Conservation (phyloP, 805 yeast genomes). For the Teunomyces kruisii region DNA sequence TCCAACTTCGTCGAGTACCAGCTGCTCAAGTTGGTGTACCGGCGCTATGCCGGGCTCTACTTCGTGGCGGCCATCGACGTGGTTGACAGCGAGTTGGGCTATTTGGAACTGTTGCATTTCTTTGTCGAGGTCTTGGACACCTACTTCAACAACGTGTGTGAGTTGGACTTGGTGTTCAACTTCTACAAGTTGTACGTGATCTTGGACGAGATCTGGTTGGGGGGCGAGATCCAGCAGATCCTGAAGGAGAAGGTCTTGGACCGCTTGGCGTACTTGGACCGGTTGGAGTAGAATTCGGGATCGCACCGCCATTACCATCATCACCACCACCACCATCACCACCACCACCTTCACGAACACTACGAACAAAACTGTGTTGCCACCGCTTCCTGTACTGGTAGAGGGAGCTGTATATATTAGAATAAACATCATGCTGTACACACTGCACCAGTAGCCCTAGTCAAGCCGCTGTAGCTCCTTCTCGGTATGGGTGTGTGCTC, state of each 20-base stretch:
- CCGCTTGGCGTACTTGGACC: conserved; percentile 64
- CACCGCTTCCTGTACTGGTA: background rate
- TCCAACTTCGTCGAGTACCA: conserved; percentile 72
- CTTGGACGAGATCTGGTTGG: conserved; percentile 82
- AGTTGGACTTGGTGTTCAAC: conserved; percentile 88
- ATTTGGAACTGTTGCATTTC: conserved; percentile 80
- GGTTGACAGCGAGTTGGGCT: conserved; percentile 79
- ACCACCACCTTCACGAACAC: too few species aligned
- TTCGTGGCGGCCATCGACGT: conserved; percentile 81
- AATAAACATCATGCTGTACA: too few species aligned
- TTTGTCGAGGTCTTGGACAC: conserved; percentile 86
- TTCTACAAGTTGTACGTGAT: conserved; percentile 81
- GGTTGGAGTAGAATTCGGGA: conserved; percentile 49
- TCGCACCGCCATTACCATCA: background rate
- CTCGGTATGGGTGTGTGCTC: background rate
- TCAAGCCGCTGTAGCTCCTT: background rate
- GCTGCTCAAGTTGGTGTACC: conserved; percentile 67
- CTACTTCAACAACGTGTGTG: conserved; percentile 89
- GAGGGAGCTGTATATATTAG: background rate
- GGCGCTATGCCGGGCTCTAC: conserved; percentile 89
- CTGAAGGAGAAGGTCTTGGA: conserved; percentile 67
- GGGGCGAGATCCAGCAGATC: conserved; percentile 89
- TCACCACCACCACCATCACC: too few species aligned
- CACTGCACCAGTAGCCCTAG: too few species aligned
- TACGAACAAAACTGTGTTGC: too few species aligned